Evolutionary conservation across 2,329 filamentous ascomycete species (phyloP), one percentile per base, ranked within the genome.

Genomic region (Fusarium incarnatum): DNA sequence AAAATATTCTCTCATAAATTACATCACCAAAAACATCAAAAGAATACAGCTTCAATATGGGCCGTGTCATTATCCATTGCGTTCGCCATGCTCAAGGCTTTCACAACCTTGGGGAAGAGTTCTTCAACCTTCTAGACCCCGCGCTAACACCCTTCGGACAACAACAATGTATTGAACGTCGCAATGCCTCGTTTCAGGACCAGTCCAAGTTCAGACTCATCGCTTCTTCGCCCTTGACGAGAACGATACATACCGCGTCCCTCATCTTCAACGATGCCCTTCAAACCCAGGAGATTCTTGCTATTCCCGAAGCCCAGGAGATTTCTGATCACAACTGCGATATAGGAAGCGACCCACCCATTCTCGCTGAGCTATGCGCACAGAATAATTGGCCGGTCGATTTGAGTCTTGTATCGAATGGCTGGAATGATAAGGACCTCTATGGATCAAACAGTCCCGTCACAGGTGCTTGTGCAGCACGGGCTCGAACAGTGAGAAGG

Each of bases 61-160:
- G 37, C 15, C 68, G 45, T 61, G 47, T 68, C 27, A 55, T 55
- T 13, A 66, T 71, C 10, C 68, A 71, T 37, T 57, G 54, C n/a
- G 53, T 71, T 7, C 49, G 68, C 13, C 68, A 71, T 37, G 68
- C 60, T 10, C 64, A 71, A 9, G 68, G 68, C 16, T 71, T 48
- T 42, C 68, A 72, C 25, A 71, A 71, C 42, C 56, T 71, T 6
- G 68, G 68, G 3, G 65, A 69, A 11, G 68, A 71, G 30, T 70
- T 71, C 49, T 72, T 72, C 3, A 30, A 66, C 22, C 40, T 71
- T 9, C 28, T 23, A 23, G 68, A 71, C n/a, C 68, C 68, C 23
- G 44, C 53, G 46, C 60, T 71, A 27, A 71, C 68, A 11, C 68
- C 68, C 15, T 56, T 69, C 9, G 68, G 68, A 12, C 40, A 72